Percentiles rank a stretch among this genome's conserved stretches.
phyloP scores from a whole-genome alignment of 1,139 yeast genomes.

The Saccharomyces uvarum region DNA sequence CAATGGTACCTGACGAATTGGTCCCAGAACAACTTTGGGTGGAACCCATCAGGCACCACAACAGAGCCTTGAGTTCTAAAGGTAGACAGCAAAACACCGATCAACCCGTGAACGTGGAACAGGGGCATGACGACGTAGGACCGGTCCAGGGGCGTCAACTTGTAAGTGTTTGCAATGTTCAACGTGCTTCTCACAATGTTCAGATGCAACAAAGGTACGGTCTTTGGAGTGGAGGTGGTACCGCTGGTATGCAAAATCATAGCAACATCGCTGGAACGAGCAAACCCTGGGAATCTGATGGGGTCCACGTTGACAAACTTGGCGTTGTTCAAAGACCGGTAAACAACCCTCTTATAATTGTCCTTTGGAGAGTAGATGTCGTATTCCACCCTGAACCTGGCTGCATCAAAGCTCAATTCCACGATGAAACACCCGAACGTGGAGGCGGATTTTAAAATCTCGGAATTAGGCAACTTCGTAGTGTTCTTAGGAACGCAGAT shows the following conservation, averaged over 20 bases:
- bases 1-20: slow-evolving; percentile 45
- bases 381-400: slow-evolving; percentile 37
- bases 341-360: slow-evolving; percentile 24
- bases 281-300: slow-evolving; percentile 36
- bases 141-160: slow-evolving; percentile 40
- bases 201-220: slow-evolving; percentile 57
- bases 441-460: slow-evolving; percentile 45
- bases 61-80: slow-evolving; percentile 53
- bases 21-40: slow-evolving; percentile 52
- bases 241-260: slow-evolving; percentile 63
- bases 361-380: slow-evolving; percentile 34
- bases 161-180: slow-evolving; percentile 52
- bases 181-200: slow-evolving; percentile 51
- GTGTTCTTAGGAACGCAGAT: slow-evolving; percentile 50
- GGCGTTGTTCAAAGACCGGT: slow-evolving; percentile 29
- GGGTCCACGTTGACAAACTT: slow-evolving; percentile 26
- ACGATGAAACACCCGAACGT: slow-evolving; percentile 41
- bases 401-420: slow-evolving; percentile 42
- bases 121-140: slow-evolving; percentile 64
- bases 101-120: slow-evolving; percentile 65
- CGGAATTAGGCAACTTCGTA: slow-evolving; percentile 25
- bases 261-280: slow-evolving; percentile 46
- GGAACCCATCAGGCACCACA: slow-evolving; percentile 49
- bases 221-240: slow-evolving; percentile 65
- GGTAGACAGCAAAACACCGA: slow-evolving; percentile 55